Conservation (phyloP, 768 basidiomycete genomes). For the Paxillus involutus region DNA sequence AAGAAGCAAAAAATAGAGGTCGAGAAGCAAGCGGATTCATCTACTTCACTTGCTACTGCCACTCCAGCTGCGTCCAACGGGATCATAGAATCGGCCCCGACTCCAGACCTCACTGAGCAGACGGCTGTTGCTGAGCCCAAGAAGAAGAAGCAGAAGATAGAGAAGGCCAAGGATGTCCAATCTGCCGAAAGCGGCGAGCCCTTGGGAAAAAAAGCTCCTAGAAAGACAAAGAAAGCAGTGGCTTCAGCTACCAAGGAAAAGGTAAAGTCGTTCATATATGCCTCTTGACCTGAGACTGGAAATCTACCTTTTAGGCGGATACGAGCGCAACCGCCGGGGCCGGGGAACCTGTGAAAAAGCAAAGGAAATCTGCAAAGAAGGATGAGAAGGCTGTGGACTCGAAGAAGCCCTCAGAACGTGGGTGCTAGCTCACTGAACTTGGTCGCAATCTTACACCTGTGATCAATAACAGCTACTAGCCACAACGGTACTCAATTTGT, state of each 20-base stretch:
- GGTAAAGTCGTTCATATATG: slow-evolving; percentile 7
- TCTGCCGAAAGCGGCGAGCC: background rate
- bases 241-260: slow-evolving; percentile 1
- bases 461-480: background rate
- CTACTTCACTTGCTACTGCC: background rate
- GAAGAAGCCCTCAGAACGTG: slow-evolving; percentile 12
- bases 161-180: slow-evolving; percentile 6
- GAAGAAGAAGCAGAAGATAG: slow-evolving; percentile 20
- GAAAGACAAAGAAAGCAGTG: slow-evolving; percentile 8
- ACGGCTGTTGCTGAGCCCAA: slow-evolving; percentile 1
- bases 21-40: background rate
- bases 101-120: background rate
- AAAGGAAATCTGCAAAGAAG: slow-evolving; percentile 2
- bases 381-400: background rate
- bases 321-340: background rate
- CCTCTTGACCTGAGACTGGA: background rate
- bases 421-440: background rate
- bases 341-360: slow-evolving; percentile 3
- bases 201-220: slow-evolving; percentile 8
- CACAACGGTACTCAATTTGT: slow-evolving; percentile 4
- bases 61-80: background rate
- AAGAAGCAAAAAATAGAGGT: slow-evolving; percentile 8
- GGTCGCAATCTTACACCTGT: background rate
- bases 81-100: background rate
- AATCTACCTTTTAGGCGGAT: slow-evolving; percentile 9